Evolutionary conservation across 331 rosid species (phyloP), one percentile per base, ranked within the genome.

Genomic region (Phaseolus coccineus): DNA sequence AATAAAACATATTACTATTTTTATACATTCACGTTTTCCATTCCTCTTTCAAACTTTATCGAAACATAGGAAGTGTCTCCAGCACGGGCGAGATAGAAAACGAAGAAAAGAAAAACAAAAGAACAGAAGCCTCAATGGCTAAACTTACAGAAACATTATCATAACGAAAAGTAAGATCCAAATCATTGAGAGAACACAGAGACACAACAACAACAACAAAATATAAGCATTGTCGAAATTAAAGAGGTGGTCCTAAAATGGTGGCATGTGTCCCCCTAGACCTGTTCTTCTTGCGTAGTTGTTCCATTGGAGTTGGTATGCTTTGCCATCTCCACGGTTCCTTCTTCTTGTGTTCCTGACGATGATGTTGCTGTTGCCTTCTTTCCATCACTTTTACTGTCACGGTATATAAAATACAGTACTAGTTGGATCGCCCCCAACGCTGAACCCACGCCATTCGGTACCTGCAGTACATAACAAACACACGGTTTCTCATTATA

Each of bases 401-500:
- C 71, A 13, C 89, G 90, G 87, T 87, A 91, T 47, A 89, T 82
- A 78, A 82, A 76, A 79, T 92, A 90, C 86, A 92, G 24, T 47
- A 90, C 64, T 25, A 92, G 83, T 84, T 90, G 96, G 69, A 67
- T 13, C 56, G 89, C 30, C 55, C 96, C 97, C 6, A 92, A 77
- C 3, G 62, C 86, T 19, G 88, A 77, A 3, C 97, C 97, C 31
- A 87, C 80, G 13, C 96, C 96, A 80, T 92, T 90, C 2, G 91
- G 91, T 52, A 89, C 87, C 96, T 91, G 74, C 66, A 62, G 8
- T 30, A 24, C 33, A 61, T 15, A 12, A 42, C 33, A 66, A 30
- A 8, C 22, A 19, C 44, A 25, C 3, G 14, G 9, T 4, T 3
- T 33, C 22, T 19, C 22, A 19, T 19, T 19, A 19, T 19, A 19